phyloP scores from a whole-genome alignment of 2,329 filamentous ascomycete species.

The Emergomyces orientalis region DNA sequence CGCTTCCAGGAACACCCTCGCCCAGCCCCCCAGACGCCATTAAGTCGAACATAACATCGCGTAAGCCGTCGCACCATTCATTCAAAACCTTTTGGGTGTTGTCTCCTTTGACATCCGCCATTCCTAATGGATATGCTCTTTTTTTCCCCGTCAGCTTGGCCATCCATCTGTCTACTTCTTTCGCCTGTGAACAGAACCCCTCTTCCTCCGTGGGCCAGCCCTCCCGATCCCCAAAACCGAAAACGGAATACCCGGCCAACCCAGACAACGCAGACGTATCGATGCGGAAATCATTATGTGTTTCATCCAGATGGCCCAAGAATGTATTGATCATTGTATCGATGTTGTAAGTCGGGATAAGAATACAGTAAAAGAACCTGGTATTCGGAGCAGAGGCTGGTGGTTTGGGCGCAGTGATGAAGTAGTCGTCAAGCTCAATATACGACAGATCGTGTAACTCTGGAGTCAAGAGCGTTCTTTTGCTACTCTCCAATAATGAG shows the following conservation, averaged over 20 bases:
- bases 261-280: constrained; percentile 73
- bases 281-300: constrained; percentile 92
- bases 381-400: constrained; percentile 38
- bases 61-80: constrained; percentile 70
- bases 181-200: constrained; percentile 88
- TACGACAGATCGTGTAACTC: constrained; percentile 70
- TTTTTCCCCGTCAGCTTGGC: constrained; percentile 83
- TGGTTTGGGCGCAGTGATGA: constrained; percentile 63
- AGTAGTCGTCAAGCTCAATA: constrained; percentile 88
- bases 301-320: constrained; percentile 78
- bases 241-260: constrained; percentile 80
- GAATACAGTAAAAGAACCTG: constrained; percentile 69
- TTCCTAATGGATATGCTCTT: constrained; percentile 77
- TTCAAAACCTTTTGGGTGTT: constrained; percentile 50
- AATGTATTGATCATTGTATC: constrained; percentile 85
- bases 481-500: constrained; percentile 15
- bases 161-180: constrained; percentile 90
- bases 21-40: constrained; percentile 44
- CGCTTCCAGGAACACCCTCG: constrained; percentile 66
- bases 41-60: constrained; percentile 58
- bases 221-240: constrained; percentile 84
- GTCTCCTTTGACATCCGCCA: constrained; percentile 76
- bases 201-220: constrained; percentile 86
- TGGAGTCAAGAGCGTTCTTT: constrained; percentile 43
- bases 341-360: constrained; percentile 90